A percentile compares a stretch with the other conserved stretches of the same genome.
phyloP scores from a whole-genome alignment of 2,329 filamentous ascomycete species.

The Berkeleyomyces basicola region DNA sequence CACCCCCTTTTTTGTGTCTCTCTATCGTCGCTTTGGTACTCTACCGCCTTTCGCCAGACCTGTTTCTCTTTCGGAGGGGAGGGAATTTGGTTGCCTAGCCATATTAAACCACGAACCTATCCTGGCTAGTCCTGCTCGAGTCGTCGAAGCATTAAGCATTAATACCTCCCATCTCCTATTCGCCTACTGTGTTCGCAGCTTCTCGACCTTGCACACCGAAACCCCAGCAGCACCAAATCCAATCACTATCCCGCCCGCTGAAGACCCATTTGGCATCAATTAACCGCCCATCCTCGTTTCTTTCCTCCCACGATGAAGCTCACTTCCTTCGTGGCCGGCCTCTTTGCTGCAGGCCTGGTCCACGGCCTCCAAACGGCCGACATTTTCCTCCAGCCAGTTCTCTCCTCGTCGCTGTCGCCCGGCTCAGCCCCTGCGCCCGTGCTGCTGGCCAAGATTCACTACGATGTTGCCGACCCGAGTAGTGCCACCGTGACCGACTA shows the following conservation, averaged over 20 bases:
- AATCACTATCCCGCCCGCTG: not conserved
- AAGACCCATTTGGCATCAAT: not conserved
- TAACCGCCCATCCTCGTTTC: not conserved
- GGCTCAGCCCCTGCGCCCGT: constrained; percentile 20
- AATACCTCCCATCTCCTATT: not conserved
- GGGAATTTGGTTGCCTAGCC: not conserved
- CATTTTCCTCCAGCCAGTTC: constrained; percentile 38
- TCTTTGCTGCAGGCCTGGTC: constrained; percentile 27
- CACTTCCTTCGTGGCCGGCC: constrained; percentile 24
- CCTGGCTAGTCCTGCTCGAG: not conserved
- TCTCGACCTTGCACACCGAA: not conserved
- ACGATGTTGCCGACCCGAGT: constrained; percentile 29
- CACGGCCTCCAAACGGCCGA: constrained; percentile 30
- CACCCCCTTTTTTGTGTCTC: not conserved
- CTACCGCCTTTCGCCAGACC: not conserved
- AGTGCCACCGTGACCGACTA: constrained; percentile 35
- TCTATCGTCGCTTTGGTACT: not conserved
- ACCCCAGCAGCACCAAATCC: not conserved
- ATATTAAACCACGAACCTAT: not conserved
- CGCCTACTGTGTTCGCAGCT: not conserved
- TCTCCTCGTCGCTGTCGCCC: constrained; percentile 15
- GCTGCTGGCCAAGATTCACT: constrained; percentile 40
- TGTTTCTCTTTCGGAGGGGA: not conserved
- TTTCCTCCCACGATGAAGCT: constrained; percentile 24
- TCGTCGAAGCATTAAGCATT: not conserved